phyloP scores from a whole-genome alignment of 2,329 filamentous ascomycete species.

The Aureobasidium sp. region DNA sequence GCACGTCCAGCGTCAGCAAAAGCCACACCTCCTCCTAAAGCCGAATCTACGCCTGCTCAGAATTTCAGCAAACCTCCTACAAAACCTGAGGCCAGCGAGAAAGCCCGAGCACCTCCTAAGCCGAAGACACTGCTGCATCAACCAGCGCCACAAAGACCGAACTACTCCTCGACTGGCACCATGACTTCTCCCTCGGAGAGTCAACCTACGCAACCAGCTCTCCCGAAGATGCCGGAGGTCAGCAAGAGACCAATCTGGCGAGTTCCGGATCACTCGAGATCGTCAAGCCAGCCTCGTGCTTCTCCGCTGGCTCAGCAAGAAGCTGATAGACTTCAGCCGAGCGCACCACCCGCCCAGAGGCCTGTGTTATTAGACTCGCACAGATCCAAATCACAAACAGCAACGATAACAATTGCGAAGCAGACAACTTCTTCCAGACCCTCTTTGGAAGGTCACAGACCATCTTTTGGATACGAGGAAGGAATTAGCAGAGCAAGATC shows the following conservation, averaged over 20 bases:
- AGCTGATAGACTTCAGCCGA: conserved; percentile 32
- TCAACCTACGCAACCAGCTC: conserved; percentile 34
- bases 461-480: conserved; percentile 55
- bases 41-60: not conserved
- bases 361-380: conserved; percentile 38
- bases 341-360: conserved; percentile 28
- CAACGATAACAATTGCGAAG: conserved; percentile 45
- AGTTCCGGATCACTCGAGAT: conserved; percentile 43
- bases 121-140: conserved; percentile 33
- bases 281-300: conserved; percentile 44
- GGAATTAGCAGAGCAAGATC: conserved; percentile 54
- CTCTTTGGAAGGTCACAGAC: conserved; percentile 64
- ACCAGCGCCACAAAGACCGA: conserved; percentile 41
- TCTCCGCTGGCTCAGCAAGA: conserved; percentile 32
- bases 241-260: conserved; percentile 46
- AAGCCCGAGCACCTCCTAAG: not conserved
- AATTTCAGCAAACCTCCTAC: not conserved
- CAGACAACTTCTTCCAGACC: conserved; percentile 54
- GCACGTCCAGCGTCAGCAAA: conserved; percentile 27
- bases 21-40: not conserved
- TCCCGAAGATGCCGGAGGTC: conserved; percentile 34
- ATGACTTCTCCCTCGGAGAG: conserved; percentile 61
- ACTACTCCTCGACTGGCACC: conserved; percentile 65
- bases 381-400: conserved; percentile 45
- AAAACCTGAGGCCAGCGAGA: not conserved